Conservation (phyloP, 345 rosid genomes). For the Lumnitzera littorea region DNA sequence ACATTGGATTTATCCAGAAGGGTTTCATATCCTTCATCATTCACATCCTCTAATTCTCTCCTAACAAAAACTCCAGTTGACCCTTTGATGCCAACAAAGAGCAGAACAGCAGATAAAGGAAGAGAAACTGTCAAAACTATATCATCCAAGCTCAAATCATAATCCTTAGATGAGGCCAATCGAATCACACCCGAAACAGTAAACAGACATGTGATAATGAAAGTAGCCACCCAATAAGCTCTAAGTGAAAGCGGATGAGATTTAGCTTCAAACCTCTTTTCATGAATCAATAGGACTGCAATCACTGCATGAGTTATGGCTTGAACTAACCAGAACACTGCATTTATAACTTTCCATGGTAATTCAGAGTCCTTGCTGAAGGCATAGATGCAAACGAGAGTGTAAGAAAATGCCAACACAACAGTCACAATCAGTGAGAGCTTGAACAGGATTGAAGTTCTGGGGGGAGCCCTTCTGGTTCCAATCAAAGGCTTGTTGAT, state of each 20-base stretch:
- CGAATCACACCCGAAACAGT: slow-evolving; percentile 50
- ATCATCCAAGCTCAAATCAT: slow-evolving; percentile 45
- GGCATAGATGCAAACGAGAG: slow-evolving; percentile 35
- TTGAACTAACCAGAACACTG: slow-evolving; percentile 63
- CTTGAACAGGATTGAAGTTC: slow-evolving; percentile 44
- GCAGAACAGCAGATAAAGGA: slow-evolving; percentile 46
- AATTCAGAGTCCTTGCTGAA: slow-evolving; percentile 26
- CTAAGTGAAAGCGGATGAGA: slow-evolving; percentile 60
- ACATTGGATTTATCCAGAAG: slow-evolving; percentile 37
- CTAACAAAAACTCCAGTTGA: slow-evolving; percentile 44
- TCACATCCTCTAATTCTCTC: slow-evolving; percentile 23
- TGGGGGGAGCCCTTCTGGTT: slow-evolving; percentile 21
- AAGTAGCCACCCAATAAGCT: slow-evolving; percentile 48
- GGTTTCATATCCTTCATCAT: slow-evolving; percentile 25
- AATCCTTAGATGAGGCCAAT: slow-evolving; percentile 22
- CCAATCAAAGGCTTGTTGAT: slow-evolving; percentile 51
- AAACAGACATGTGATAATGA: slow-evolving; percentile 37
- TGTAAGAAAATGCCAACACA: slow-evolving; percentile 42
- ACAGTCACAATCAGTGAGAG: slow-evolving; percentile 34
- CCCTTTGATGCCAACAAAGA: slow-evolving; percentile 53
- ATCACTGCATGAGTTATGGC: slow-evolving; percentile 60
- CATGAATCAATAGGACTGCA: slow-evolving; percentile 56
- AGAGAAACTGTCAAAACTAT: slow-evolving; percentile 38
- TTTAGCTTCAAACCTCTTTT: slow-evolving; percentile 54
- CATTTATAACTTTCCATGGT: slow-evolving; percentile 36